Evolutionary conservation across 225 moss, liverwort and hornwort species (phyloP).

Genomic region (Sphagnum tenellum): DNA sequence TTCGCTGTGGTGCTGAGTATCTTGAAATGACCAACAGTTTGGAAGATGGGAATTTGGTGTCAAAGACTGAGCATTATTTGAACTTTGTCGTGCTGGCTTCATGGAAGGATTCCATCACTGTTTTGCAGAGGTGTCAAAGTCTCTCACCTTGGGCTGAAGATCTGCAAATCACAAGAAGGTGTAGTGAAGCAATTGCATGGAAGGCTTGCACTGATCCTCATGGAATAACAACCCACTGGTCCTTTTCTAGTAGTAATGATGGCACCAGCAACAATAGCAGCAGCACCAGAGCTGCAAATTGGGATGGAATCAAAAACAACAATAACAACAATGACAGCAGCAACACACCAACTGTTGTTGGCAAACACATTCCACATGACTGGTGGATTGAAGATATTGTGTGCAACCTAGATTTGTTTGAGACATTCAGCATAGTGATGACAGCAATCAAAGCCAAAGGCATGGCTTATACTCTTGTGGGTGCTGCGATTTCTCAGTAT

Average conservation of each 20-base stretch:
- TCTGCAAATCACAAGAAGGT: slow-evolving; percentile 60
- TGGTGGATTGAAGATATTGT: slow-evolving; percentile 90
- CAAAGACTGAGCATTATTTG: slow-evolving; percentile 68
- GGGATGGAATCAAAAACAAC: slow-evolving; percentile 19
- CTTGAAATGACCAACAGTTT: slow-evolving; percentile 72
- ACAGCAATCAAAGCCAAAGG: slow-evolving; percentile 72
- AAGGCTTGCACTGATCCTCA: slow-evolving; percentile 79
- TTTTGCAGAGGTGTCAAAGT: slow-evolving; percentile 66
- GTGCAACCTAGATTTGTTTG: slow-evolving; percentile 30
- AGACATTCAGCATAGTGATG: slow-evolving; percentile 56
- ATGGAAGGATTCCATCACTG: slow-evolving; percentile 75
- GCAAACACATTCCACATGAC: slow-evolving; percentile 62
- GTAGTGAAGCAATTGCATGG: slow-evolving; percentile 80
- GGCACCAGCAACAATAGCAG: slow-evolving; percentile 11
- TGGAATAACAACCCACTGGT: slow-evolving; percentile 55
- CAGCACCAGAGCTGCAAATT: slow-evolving; percentile 34
- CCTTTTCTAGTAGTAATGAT: slow-evolving; percentile 33
- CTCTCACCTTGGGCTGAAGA: slow-evolving; percentile 63
- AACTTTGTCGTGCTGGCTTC: slow-evolving; percentile 62
- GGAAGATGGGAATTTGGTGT: slow-evolving; percentile 68
- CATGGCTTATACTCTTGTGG: slow-evolving; percentile 68
- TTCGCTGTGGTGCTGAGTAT: slow-evolving; percentile 72
- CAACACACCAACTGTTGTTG: slow-evolving; percentile 25
- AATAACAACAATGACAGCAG: slow-evolving; percentile 11
- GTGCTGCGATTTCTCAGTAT: slow-evolving; percentile 67